These are phyloP conservation scores for Fusarium tupiense DNA, from an alignment of 2,329 filamentous ascomycete species.

Conservation along the genomic window DNA sequence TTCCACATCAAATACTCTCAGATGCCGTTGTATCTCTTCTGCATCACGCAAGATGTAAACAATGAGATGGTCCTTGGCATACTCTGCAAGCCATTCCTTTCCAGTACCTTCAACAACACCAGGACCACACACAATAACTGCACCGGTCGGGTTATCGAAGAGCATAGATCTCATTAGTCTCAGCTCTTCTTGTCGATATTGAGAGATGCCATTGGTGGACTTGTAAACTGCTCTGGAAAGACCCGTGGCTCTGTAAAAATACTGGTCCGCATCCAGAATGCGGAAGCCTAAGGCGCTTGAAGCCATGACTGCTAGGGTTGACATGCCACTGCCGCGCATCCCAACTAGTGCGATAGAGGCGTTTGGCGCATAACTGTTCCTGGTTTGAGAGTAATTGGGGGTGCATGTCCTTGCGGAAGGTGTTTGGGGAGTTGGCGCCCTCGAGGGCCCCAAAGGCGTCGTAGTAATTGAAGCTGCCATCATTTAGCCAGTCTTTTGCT, in stretches of 20 bases:
- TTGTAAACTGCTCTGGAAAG: background rate
- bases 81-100: slow-evolving; percentile 2
- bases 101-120: slow-evolving; percentile 5
- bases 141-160: background rate
- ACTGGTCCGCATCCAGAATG: slow-evolving; percentile 4
- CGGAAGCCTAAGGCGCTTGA: background rate
- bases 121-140: slow-evolving; percentile 2
- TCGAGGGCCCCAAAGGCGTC: fast-evolving
- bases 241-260: background rate
- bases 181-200: slow-evolving; percentile 8
- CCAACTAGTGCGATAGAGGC: slow-evolving; percentile 1
- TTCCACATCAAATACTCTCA: background rate
- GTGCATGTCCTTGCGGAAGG: background rate
- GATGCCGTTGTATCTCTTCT: background rate
- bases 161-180: slow-evolving; percentile 4
- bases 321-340: slow-evolving; percentile 6
- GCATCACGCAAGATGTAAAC: slow-evolving; percentile 1
- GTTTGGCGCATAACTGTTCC: background rate
- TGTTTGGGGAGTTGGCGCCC: background rate
- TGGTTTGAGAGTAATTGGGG: background rate
- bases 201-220: background rate
- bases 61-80: background rate
- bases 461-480: fast-evolving
- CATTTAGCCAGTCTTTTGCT: background rate
- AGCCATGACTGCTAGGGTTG: background rate